phyloP scores from a whole-genome alignment of 106 monocot genomes.

The Dioscorea dumetorum region DNA sequence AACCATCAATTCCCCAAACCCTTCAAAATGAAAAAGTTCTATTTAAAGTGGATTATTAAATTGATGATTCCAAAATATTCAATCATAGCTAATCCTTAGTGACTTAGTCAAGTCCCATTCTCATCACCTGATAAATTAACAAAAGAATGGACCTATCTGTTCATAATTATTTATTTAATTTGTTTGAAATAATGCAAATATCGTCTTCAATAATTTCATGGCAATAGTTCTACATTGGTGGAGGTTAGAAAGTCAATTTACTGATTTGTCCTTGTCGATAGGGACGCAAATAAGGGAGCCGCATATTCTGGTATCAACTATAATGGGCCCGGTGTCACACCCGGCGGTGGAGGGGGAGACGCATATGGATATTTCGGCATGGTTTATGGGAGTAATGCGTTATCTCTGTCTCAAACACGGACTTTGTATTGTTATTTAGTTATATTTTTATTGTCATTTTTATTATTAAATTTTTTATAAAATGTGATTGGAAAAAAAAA shows the following conservation, averaged over 20 bases:
- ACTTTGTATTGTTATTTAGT: too few species aligned
- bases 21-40: too few species aligned
- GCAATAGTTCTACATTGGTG: neutral
- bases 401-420: neutral
- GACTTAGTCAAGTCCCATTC: too few species aligned
- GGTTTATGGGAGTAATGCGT: slow-evolving; percentile 11
- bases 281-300: neutral
- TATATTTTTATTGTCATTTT: too few species aligned
- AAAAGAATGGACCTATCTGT: neutral
- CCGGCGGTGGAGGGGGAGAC: neutral
- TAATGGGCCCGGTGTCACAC: neutral
- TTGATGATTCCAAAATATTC: too few species aligned
- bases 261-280: neutral
- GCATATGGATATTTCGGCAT: slow-evolving; percentile 10
- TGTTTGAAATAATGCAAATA: neutral
- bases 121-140: neutral
- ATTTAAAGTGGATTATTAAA: too few species aligned
- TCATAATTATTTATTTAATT: neutral
- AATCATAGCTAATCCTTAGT: too few species aligned
- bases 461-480: too few species aligned
- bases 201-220: neutral
- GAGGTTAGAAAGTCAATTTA: slow-evolving; percentile 1
- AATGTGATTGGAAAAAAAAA: too few species aligned
- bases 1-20: too few species aligned
- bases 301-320: neutral